A percentile compares a stretch with the other conserved stretches of the same genome.
These are phyloP conservation scores for Mucor racemosus DNA, from an alignment of 371 early-diverging fungal genomes.

Conservation along the genomic window DNA sequence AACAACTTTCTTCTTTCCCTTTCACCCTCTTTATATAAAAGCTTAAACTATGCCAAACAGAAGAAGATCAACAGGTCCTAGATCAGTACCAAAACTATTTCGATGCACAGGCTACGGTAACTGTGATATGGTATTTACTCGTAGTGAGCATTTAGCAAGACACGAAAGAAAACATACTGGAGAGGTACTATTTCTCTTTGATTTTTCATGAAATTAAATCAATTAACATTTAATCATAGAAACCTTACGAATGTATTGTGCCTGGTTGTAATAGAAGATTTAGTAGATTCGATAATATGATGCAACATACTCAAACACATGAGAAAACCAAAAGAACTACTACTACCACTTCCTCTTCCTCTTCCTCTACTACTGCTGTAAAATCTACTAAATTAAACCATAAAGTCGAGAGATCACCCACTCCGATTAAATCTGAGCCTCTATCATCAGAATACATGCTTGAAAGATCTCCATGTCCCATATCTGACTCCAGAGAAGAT, in stretches of 20 bases:
- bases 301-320: constrained; percentile 38
- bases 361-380: background rate
- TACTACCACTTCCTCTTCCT: background rate
- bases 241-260: constrained; percentile 33
- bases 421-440: constrained; percentile 15
- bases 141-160: constrained; percentile 58
- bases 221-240: constrained; percentile 12
- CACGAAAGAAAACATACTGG: constrained; percentile 67
- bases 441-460: background rate
- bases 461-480: background rate
- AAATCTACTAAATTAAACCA: constrained; percentile 1
- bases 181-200: constrained; percentile 37
- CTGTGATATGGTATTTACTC: constrained; percentile 59
- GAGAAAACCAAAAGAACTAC: constrained; percentile 22
- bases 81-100: constrained; percentile 45
- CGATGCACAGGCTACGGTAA: constrained; percentile 54
- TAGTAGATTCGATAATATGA: constrained; percentile 40
- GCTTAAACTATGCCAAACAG: constrained; percentile 16
- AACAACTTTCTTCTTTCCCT: background rate
- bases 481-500: background rate
- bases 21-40: background rate
- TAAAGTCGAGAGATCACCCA: background rate
- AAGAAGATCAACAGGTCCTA: constrained; percentile 22
- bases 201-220: background rate
- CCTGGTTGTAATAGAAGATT: constrained; percentile 29